Evolutionary conservation across 352 stramenopile species (phyloP).

Genomic region (Pythium sp.): DNA sequence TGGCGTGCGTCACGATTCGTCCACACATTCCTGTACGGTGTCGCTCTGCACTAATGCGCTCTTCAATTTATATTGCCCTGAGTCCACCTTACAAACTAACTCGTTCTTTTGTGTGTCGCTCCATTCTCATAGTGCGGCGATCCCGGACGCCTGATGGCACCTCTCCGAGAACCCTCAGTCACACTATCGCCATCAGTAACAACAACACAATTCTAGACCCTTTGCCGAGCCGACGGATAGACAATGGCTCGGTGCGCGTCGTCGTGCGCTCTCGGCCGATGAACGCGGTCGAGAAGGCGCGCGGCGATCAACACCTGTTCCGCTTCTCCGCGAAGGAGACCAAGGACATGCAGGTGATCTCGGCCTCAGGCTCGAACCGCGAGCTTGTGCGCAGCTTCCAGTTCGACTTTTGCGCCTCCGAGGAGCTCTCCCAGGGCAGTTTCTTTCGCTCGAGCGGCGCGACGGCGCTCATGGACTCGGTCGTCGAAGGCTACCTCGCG

Average conservation of each 20-base stretch:
- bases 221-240: constrained; percentile 6
- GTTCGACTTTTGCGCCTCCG: constrained; percentile 70
- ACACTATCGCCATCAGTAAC: background rate
- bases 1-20: constrained; percentile 11
- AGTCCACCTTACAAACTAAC: background rate
- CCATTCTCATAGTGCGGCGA: constrained; percentile 2
- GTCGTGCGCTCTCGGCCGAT: constrained; percentile 64
- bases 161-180: constrained; percentile 1
- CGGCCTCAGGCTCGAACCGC: constrained; percentile 29
- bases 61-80: background rate
- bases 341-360: constrained; percentile 57
- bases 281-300: constrained; percentile 42
- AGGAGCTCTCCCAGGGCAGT: constrained; percentile 50
- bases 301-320: constrained; percentile 51
- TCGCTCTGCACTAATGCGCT: background rate
- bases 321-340: constrained; percentile 48
- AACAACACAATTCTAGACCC: background rate
- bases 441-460: constrained; percentile 69
- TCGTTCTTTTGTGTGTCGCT: background rate
- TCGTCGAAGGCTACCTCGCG: constrained; percentile 65
- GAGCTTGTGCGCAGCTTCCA: constrained; percentile 77
- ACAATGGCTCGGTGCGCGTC: constrained; percentile 43
- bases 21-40: background rate
- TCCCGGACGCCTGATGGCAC: constrained; percentile 10
- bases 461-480: constrained; percentile 57